A percentile compares a stretch with the other conserved stretches of the same genome.
These are phyloP conservation scores for Globisporangium perplexum DNA, from an alignment of 352 stramenopile genomes.

Conservation along the genomic window DNA sequence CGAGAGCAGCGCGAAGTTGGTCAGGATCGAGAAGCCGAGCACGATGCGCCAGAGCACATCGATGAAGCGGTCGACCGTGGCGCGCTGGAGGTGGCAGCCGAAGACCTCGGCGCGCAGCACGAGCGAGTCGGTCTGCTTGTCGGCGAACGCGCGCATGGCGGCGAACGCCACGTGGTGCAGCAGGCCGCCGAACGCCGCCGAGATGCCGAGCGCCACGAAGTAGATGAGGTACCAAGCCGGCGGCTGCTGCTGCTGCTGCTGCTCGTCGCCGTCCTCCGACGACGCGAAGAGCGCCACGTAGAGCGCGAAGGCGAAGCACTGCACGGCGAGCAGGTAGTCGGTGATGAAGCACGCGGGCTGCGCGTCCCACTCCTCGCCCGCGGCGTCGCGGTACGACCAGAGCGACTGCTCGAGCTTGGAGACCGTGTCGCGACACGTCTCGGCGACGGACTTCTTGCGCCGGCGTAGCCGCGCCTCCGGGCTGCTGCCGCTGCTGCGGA, in stretches of 20 bases:
- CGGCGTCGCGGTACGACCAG: slow-evolving; percentile 69
- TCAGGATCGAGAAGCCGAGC: slow-evolving; percentile 75
- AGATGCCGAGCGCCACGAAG: slow-evolving; percentile 81
- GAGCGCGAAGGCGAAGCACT: slow-evolving; percentile 77
- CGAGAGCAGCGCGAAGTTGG: slow-evolving; percentile 80
- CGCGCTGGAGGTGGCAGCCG: slow-evolving; percentile 59
- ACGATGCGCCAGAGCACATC: slow-evolving; percentile 78
- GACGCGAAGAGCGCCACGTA: slow-evolving; percentile 75
- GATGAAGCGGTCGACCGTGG: slow-evolving; percentile 68
- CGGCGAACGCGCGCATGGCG: slow-evolving; percentile 57
- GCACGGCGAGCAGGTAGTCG: slow-evolving; percentile 77
- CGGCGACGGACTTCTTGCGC: slow-evolving; percentile 35
- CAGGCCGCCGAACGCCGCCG: slow-evolving; percentile 63
- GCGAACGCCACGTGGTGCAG: slow-evolving; percentile 82
- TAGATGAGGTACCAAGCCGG: slow-evolving; percentile 81
- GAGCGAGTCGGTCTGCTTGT: slow-evolving; percentile 67
- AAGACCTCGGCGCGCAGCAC: slow-evolving; percentile 68
- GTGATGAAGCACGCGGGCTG: slow-evolving; percentile 87
- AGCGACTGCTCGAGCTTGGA: slow-evolving; percentile 70
- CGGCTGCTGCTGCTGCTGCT: slow-evolving; percentile 18
- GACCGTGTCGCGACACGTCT: slow-evolving; percentile 59
- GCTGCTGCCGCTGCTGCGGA: background rate
- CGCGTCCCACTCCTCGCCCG: slow-evolving; percentile 79
- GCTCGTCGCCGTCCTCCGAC: slow-evolving; percentile 28
- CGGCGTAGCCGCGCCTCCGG: background rate